A percentile compares a stretch with the other conserved stretches of the same genome.
Evolutionary conservation across 768 basidiomycete species (phyloP).

Genomic region (Arthromyces matolae): DNA sequence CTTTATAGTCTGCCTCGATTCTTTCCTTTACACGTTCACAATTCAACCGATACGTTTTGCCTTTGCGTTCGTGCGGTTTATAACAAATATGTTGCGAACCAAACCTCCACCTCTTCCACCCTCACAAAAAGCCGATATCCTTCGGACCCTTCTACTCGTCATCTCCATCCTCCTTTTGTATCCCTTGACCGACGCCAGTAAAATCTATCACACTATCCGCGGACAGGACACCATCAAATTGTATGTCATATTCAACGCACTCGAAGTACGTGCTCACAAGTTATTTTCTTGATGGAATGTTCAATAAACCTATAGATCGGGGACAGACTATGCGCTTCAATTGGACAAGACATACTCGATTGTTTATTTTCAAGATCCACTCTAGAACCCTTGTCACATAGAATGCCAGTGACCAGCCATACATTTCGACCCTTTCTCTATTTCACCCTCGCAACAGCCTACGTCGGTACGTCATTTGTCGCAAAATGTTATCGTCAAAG

Average conservation of each 20-base stretch:
- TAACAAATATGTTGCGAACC: slow-evolving; percentile 45
- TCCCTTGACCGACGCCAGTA: slow-evolving; percentile 89
- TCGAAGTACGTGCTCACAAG: slow-evolving; percentile 81
- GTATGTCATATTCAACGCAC: slow-evolving; percentile 97
- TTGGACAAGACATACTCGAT: slow-evolving; percentile 96
- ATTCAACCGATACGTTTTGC: slow-evolving; percentile 88
- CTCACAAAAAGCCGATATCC: slow-evolving; percentile 88
- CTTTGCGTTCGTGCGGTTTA: slow-evolving; percentile 57
- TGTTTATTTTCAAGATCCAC: slow-evolving; percentile 94
- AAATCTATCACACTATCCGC: slow-evolving; percentile 96
- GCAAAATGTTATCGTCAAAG: not conserved
- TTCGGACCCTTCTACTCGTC: slow-evolving; percentile 75
- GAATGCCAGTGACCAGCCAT: slow-evolving; percentile 54
- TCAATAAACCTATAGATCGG: slow-evolving; percentile 64
- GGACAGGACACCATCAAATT: slow-evolving; percentile 98
- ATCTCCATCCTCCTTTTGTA: slow-evolving; percentile 71
- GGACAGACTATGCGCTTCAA: slow-evolving; percentile 89
- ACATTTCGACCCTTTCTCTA: slow-evolving; percentile 80
- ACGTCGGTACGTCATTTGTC: slow-evolving; percentile 61
- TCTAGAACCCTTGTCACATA: slow-evolving; percentile 65
- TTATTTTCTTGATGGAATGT: slow-evolving; percentile 1
- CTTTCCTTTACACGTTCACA: slow-evolving; percentile 97
- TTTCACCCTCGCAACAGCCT: slow-evolving; percentile 77
- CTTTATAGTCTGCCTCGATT: slow-evolving; percentile 89
- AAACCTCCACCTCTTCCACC: slow-evolving; percentile 64